These are phyloP conservation scores for Ballota nigra DNA, from an alignment of 257 asterid genomes.

Conservation along the genomic window DNA sequence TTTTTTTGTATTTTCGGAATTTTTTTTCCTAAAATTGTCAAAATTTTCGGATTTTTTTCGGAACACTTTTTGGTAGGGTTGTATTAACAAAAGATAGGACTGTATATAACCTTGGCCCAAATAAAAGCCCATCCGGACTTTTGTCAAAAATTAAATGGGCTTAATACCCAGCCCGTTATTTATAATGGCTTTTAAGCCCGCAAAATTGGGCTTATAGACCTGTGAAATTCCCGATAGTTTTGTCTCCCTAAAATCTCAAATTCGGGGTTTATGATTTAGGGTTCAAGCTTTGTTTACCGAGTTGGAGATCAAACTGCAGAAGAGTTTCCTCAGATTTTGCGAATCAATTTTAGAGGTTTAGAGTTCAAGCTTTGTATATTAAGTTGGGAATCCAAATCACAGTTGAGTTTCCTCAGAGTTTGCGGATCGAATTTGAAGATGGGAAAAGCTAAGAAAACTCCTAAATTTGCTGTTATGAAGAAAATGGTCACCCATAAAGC, in stretches of 20 bases:
- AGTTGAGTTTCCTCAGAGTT: not conserved
- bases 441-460: constrained; percentile 87
- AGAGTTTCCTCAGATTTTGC: not conserved
- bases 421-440: constrained; percentile 33
- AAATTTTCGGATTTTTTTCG: too few species aligned
- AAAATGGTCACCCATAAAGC: constrained; percentile 66
- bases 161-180: too few species aligned
- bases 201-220: not conserved
- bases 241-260: not conserved
- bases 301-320: not conserved
- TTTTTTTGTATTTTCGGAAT: too few species aligned
- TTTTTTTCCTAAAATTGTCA: too few species aligned
- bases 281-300: not conserved
- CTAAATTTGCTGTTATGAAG: constrained; percentile 95
- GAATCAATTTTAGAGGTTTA: constrained; percentile 7
- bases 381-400: not conserved
- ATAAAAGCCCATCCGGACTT: too few species aligned
- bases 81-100: too few species aligned
- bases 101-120: too few species aligned
- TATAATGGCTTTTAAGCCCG: too few species aligned
- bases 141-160: too few species aligned
- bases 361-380: not conserved
- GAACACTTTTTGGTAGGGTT: too few species aligned
- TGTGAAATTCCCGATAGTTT: not conserved
- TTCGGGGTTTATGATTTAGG: constrained; percentile 23